phyloP scores from a whole-genome alignment of 2,329 filamentous ascomycete genomes.

The Fusarium tanahbumbuense region DNA sequence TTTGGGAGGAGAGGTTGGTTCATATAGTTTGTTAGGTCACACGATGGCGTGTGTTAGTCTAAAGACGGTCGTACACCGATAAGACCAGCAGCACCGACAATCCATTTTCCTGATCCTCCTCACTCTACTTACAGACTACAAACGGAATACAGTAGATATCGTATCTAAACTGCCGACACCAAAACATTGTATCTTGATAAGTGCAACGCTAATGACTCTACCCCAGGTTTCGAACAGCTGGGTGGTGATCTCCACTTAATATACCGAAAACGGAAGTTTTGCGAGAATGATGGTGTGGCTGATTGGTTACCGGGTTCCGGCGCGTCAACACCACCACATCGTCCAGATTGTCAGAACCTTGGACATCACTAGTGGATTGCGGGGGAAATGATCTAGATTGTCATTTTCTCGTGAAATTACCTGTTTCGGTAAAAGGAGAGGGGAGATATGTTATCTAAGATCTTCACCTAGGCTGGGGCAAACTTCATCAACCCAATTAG shows the following conservation, averaged over 20 bases:
- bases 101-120: not conserved
- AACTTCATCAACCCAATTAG: too few species aligned
- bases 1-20: conserved; percentile 2
- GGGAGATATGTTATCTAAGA: not conserved
- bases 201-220: not conserved
- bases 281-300: rapidly evolving
- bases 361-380: not conserved
- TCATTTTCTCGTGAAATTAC: not conserved
- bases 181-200: conserved; percentile 16
- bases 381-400: conserved; percentile 11
- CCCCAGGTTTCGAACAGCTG: conserved; percentile 13
- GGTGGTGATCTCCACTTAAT: not conserved
- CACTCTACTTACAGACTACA: not conserved
- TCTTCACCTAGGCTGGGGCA: not conserved
- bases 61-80: not conserved
- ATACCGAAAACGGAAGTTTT: not conserved
- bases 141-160: not conserved
- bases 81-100: not conserved
- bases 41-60: not conserved
- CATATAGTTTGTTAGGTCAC: conserved; percentile 16
- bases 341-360: not conserved
- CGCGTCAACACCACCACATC: too few species aligned
- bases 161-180: conserved; percentile 5
- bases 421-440: not conserved
- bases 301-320: not conserved